These are phyloP conservation scores for Brassica juncea DNA, from an alignment of 345 rosid genomes.

Conservation along the genomic window DNA sequence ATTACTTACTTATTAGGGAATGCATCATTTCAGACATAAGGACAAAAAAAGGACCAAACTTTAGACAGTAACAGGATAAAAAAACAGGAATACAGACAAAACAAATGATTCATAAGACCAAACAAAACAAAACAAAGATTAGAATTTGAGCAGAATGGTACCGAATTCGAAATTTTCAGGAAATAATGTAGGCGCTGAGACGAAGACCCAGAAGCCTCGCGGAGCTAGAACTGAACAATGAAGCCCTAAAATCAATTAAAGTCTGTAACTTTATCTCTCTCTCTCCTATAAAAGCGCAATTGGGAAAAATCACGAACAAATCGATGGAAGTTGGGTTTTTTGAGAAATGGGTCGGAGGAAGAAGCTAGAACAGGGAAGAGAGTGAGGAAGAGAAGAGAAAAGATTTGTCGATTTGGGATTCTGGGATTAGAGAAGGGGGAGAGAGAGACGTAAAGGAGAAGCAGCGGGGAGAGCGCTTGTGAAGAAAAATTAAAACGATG, in stretches of 20 bases:
- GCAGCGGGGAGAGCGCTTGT: slow-evolving; percentile 24
- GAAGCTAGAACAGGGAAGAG: neutral
- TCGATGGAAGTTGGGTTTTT: slow-evolving; percentile 7
- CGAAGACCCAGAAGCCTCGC: slow-evolving; percentile 2
- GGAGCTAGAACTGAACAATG: neutral
- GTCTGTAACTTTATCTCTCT: neutral
- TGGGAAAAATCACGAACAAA: neutral
- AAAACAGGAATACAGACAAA: slow-evolving; percentile 27
- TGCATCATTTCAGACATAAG: neutral
- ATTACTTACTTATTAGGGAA: neutral
- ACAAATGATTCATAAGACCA: slow-evolving; percentile 12
- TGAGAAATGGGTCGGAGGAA: slow-evolving; percentile 18
- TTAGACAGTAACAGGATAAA: slow-evolving; percentile 15
- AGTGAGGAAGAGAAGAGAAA: neutral
- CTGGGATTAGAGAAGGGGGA: slow-evolving; percentile 19
- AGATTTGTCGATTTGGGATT: neutral
- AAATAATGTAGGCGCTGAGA: slow-evolving; percentile 3
- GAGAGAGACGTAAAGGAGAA: slow-evolving; percentile 16
- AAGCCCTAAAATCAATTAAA: slow-evolving; percentile 26
- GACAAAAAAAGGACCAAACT: slow-evolving; percentile 27
- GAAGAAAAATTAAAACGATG: neutral
- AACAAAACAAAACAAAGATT: neutral
- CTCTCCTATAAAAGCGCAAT: neutral
- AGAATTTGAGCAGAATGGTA: neutral
- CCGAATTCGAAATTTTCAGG: slow-evolving; percentile 5